Conservation (phyloP, 2,329 filamentous ascomycete genomes). For the Stemphylium vesicarium region DNA sequence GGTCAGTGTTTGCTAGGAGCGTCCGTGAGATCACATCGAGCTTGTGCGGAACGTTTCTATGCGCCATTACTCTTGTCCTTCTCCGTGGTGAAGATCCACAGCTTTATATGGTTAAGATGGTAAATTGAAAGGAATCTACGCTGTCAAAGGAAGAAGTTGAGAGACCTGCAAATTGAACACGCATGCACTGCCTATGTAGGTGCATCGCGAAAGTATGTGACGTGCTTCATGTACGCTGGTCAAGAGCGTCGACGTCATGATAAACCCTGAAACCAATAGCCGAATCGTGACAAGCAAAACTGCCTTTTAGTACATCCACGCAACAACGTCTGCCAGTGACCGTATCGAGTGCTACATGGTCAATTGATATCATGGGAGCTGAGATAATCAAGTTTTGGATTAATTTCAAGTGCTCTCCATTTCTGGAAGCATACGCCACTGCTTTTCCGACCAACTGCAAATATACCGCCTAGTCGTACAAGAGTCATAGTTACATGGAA, state of each 20-base stretch:
- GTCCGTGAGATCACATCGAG: conserved; percentile 12
- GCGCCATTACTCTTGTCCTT: not conserved
- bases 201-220: conserved; percentile 9
- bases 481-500: conserved; percentile 9
- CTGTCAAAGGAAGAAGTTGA: not conserved
- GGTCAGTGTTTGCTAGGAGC: conserved; percentile 23
- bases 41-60: not conserved
- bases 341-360: too few species aligned
- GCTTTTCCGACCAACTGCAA: conserved; percentile 9
- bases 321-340: not conserved
- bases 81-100: not conserved
- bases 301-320: too few species aligned
- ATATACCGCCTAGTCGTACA: conserved; percentile 22
- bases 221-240: conserved; percentile 5
- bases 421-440: conserved; percentile 8
- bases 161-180: not conserved
- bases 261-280: conserved; percentile 16
- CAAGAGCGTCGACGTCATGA: conserved; percentile 31
- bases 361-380: not conserved
- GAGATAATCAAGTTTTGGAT: not conserved
- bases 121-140: not conserved
- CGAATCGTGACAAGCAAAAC: not conserved
- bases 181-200: not conserved
- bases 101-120: not conserved
- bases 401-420: not conserved